Evolutionary conservation across 768 basidiomycete genomes (phyloP), one percentile per base, ranked within the genome.

Genomic region (Xanthoconium stramineum): DNA sequence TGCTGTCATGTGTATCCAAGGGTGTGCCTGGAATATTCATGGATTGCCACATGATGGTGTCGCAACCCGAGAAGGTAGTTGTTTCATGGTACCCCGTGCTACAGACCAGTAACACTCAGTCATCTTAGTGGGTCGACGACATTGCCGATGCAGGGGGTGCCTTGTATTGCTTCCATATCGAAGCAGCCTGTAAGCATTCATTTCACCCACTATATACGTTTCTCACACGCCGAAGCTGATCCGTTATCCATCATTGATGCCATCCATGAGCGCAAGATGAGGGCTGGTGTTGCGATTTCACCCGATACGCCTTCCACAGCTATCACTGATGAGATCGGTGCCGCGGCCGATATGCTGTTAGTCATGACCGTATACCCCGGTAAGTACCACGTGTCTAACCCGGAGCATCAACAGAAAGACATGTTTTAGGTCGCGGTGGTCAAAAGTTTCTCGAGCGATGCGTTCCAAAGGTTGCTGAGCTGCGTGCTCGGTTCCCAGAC

Each of bases 31-130:
- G 84, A 51, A 97, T 98, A 64, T 98, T 94, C 78, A 98, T 99
- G 96, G 97, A 99, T 74, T 98, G 95, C 73, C 97, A 99, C 74
- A 98, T 98, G 97, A 99, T 99, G 97, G 97, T 99, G 19, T 72
- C 94, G 0, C 78, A 98, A 47, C 97, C 97, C 11, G 91, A 89
- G 67, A 87, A 88, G 80, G 95, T 92, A 62, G 50, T n/a, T 47
- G 66, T 9, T 24, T 35, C 37, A 19, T 19, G 32, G 43, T 24
- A 28, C 19, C 40, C 37, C 9, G 5, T 17, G 6, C 30, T 10
- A 32, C 30, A 36, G 6, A 53, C 20, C n/a, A 8, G 28, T 39
- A 6, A 53, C 50, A n/a, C 46, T 40, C 33, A 40, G 24, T 40
- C n/a, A 20, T 49, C 39, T 15, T 63, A 98, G 93, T 98, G 97